Percentiles rank a stretch among this genome's conserved stretches.
Conservation (phyloP, 225 moss, liverwort and hornwort genomes). For the Pseudisothecium myosuroides region DNA sequence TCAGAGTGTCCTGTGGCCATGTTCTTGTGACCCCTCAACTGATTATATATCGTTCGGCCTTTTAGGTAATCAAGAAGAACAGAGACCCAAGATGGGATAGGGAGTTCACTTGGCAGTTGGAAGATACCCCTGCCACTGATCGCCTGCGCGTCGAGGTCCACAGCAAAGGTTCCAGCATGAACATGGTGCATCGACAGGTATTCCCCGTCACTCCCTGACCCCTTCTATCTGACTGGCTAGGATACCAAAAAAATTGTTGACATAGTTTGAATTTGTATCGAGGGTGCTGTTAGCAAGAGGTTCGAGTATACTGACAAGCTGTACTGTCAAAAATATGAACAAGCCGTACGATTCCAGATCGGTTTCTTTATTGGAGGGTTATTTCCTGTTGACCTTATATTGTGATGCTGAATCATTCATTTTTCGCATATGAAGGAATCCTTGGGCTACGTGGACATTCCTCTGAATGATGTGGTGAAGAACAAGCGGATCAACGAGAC, state of each 20-base stretch:
- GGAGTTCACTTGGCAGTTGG: conserved; percentile 52
- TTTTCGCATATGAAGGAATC: conserved; percentile 47
- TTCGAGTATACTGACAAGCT: too few relatives aligned
- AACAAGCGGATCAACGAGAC: conserved; percentile 90
- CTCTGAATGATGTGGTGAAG: conserved; percentile 73
- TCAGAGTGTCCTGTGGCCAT: background rate
- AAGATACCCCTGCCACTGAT: conserved; percentile 63
- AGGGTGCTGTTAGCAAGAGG: too few relatives aligned
- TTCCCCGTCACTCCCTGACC: background rate
- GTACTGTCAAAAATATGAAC: background rate
- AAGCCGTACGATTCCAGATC: background rate
- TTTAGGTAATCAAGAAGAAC: conserved; percentile 76
- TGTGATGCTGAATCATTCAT: background rate
- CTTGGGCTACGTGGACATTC: conserved; percentile 75
- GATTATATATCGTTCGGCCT: background rate
- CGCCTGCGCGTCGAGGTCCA: conserved; percentile 63
- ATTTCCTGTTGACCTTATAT: background rate
- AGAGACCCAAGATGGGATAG: conserved; percentile 78
- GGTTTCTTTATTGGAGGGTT: background rate
- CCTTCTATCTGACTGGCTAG: background rate
- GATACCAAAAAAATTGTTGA: background rate
- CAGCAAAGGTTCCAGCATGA: conserved; percentile 66
- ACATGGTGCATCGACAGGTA: conserved; percentile 65
- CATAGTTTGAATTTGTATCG: background rate
- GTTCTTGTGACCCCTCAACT: background rate